Conservation (phyloP, 768 basidiomycete genomes). For the Lentinula sp. region DNA sequence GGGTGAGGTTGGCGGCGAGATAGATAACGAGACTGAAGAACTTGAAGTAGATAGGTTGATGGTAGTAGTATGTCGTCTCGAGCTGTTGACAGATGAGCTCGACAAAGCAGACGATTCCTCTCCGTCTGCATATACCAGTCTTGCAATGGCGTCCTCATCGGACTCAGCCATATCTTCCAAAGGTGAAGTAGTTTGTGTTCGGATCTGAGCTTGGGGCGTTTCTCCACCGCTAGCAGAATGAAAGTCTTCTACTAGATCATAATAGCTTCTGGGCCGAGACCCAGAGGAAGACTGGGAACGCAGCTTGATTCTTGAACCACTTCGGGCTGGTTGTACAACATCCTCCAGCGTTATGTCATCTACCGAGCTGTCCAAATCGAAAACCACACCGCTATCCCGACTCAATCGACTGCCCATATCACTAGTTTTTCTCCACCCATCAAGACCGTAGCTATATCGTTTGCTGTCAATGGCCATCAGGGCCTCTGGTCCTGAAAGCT, state of each 20-base stretch:
- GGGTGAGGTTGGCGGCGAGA: neutral
- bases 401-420: neutral
- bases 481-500: constrained; percentile 25
- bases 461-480: constrained; percentile 39
- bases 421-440: neutral
- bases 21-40: constrained; percentile 2
- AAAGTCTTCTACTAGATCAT: constrained; percentile 64
- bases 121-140: constrained; percentile 9
- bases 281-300: constrained; percentile 20
- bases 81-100: neutral
- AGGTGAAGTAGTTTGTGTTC: neutral
- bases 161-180: neutral
- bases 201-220: neutral
- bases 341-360: constrained; percentile 4
- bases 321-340: constrained; percentile 12
- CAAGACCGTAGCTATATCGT: neutral
- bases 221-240: constrained; percentile 12
- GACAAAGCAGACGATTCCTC: constrained; percentile 1
- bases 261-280: constrained; percentile 54
- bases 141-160: constrained; percentile 5
- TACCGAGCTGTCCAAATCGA: constrained; percentile 2
- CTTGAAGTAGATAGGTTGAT: neutral
- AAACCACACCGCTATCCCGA: neutral
- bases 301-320: constrained; percentile 21
- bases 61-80: constrained; percentile 2